Evolutionary conservation across 2,329 filamentous ascomycete genomes (phyloP), one percentile per base, ranked within the genome.

Genomic region (Epichloe bromicola): DNA sequence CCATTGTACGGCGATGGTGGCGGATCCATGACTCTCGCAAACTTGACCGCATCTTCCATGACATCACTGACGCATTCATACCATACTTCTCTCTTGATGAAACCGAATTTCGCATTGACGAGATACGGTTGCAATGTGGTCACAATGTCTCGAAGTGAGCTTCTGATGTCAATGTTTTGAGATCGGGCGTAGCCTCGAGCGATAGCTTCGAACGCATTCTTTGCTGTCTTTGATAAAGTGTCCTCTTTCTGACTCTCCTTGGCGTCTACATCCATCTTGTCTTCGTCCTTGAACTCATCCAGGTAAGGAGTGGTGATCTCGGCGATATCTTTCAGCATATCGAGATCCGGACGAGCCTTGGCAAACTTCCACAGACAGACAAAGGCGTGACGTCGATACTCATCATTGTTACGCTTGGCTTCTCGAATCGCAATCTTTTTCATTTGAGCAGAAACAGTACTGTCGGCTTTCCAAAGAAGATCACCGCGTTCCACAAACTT

Each of bases 341-440:
- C 79, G 15, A 88, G 62, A 60, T 90, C 85, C 23, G 76, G 74
- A 45, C 85, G 75, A 14, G 78, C 78, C 38, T 77, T 76, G n/a
- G 81, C 78, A 59, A 91, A 86, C 50, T 80, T 75, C 61, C 86
- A 89, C 5, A 96, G 71, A 36, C 80, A 82, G 50, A 72, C 71
- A 55, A 95, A 78, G 1, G 87, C 86, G 65, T 87, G 76, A 19
- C 85, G 83, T 14, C 86, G 80, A 66, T 97, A 98, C 7, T 74
- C 73, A n/a, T 82, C 79, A 61, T 96, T 96, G 62, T 90, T 91
- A 34, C 93, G 80, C 71, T 93, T 96, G 8, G 89, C 89, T 74
- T 98, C 93, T 52, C 91, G 79, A 15, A 91, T 65, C 5, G 79
- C 79, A 56, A 95, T 85, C 75, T 90, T 90, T 70, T 84, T 86